These are phyloP conservation scores for Recurvomyces mirabilis DNA, from an alignment of 495 filamentous ascomycete species.

Conservation along the genomic window DNA sequence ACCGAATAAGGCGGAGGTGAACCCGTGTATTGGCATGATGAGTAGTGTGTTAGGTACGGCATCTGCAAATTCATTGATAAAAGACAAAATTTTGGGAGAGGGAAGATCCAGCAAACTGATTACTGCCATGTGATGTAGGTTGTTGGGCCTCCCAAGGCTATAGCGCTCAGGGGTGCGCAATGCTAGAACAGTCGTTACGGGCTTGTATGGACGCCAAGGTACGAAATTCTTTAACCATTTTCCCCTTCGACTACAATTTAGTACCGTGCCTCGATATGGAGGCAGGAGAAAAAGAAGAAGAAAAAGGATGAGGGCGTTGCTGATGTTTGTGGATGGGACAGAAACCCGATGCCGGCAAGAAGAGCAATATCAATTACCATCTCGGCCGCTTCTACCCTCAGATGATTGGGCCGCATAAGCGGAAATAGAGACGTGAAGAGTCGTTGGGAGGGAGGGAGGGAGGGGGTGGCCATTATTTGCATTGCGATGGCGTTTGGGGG, in stretches of 20 bases:
- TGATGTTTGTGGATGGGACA: conserved; percentile 25
- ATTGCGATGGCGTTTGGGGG: no score
- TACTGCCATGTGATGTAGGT: conserved; percentile 37
- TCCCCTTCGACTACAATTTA: background rate
- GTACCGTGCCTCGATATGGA: background rate
- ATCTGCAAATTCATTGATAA: no score
- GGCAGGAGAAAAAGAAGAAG: background rate
- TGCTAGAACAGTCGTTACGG: conserved; percentile 68
- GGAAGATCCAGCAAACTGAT: background rate
- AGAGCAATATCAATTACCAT: conserved; percentile 93
- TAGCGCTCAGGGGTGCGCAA: conserved; percentile 59
- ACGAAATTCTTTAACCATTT: conserved; percentile 16
- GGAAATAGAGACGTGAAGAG: conserved; percentile 45
- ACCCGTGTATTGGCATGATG: conserved; percentile 79
- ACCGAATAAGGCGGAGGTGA: conserved; percentile 62
- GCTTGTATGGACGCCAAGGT: conserved; percentile 90
- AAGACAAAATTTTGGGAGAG: background rate
- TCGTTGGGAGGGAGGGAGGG: background rate
- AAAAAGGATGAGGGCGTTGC: no score
- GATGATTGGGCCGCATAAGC: conserved; percentile 62
- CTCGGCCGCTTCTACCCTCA: conserved; percentile 74
- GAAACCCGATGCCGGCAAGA: conserved; percentile 52
- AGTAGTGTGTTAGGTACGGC: conserved; percentile 73
- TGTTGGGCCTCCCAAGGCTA: conserved; percentile 92
- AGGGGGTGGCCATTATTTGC: no score